Evolutionary conservation across 176 grass and related monocot species (phyloP), one percentile per base, ranked within the genome.

Genomic region (Eleusine coracana): DNA sequence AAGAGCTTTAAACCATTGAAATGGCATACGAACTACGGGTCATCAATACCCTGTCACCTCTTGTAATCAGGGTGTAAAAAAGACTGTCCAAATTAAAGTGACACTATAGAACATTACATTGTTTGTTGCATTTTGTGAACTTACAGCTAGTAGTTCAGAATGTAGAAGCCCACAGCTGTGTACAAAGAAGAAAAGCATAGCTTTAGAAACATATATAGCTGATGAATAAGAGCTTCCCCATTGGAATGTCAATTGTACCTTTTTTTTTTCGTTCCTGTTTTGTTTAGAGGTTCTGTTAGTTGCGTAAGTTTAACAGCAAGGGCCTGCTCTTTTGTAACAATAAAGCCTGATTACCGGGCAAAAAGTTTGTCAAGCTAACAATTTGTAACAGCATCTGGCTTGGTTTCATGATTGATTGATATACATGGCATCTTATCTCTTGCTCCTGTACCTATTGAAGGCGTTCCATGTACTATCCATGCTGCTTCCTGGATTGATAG

Each of bases 171-270:
- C 80, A 79, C 74, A 90, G 58, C 60, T 65, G 77, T 90, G 88
- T 88, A 88, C 82, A 88, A 88, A 66, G 85, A 17, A 48, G 56
- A 16, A 68, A 68, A 82, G 68, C 58, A 88, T 91, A 88, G 82
- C 23, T 41, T 85, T 88, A 85, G 80, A 73, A 77, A 74, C 58
- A 78, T 58, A 81, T 75, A 78, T 66, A 91, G 73, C 68, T 78
- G 52, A 91, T 74, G 16, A 91, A 91, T 91, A 85, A 82, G 86
- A 50, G 77, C 80, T 49, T 59, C 41, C 78, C 59, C 41, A 55
- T 73, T 88, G 82, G 67, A 77, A 67, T 83, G 39, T 83, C 62
- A 68, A 34, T 39, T 63, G 73, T 14, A n/a, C 14, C 18, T 73
- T 74, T 51, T 34, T 68, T 49, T 25, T 20, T 72, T 31, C 52